Conservation (phyloP, 257 asterid genomes). For the Fraxinus cuspidata region DNA sequence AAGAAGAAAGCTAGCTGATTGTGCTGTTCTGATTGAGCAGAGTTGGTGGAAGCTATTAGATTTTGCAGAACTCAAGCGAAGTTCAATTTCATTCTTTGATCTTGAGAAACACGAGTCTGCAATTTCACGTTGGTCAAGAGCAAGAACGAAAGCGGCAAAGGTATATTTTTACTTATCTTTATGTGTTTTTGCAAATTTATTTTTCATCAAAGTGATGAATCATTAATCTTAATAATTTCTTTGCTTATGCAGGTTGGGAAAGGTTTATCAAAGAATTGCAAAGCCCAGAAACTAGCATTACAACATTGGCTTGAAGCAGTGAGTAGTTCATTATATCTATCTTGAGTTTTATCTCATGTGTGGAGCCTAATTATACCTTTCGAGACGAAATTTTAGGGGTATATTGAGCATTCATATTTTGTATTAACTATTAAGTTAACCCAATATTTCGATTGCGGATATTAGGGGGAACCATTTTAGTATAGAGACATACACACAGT, state of each 20-base stretch:
- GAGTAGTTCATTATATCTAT: slow-evolving; percentile 17
- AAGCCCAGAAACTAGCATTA: slow-evolving; percentile 62
- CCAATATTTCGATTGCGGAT: neutral
- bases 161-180: slow-evolving; percentile 13
- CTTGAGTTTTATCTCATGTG: neutral
- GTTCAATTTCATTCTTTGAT: slow-evolving; percentile 56
- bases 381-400: neutral
- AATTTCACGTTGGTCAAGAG: slow-evolving; percentile 65
- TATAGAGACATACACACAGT: neutral
- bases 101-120: slow-evolving; percentile 53
- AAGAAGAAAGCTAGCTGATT: slow-evolving; percentile 63
- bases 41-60: slow-evolving; percentile 67
- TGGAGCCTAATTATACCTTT: neutral
- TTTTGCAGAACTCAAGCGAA: slow-evolving; percentile 55
- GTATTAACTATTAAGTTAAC: neutral
- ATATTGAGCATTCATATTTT: neutral
- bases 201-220: neutral
- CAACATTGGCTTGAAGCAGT: slow-evolving; percentile 78
- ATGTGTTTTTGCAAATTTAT: neutral
- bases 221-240: neutral
- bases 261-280: slow-evolving; percentile 54
- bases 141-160: slow-evolving; percentile 65
- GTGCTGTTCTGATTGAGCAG: slow-evolving; percentile 67
- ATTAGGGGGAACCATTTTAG: neutral
- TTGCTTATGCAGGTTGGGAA: slow-evolving; percentile 51